Evolutionary conservation across 1,284 basidiomycete genomes (phyloP).

Genomic region (Ustilago bromivora): DNA sequence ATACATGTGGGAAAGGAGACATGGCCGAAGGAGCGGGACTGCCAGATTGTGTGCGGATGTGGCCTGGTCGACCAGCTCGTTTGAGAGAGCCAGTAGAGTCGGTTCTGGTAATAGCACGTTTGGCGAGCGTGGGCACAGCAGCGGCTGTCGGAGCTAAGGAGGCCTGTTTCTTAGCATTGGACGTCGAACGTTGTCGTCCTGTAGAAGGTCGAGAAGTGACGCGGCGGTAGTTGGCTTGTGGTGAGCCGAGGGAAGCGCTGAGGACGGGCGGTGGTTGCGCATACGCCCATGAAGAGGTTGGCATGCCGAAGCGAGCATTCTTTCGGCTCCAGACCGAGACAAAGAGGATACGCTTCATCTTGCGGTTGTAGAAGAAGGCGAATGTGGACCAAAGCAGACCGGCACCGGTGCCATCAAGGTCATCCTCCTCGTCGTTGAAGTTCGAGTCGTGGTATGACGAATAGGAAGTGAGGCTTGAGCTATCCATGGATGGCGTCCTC

Average conservation of each 20-base stretch:
- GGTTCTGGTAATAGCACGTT: slow-evolving; percentile 54
- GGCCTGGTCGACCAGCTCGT: slow-evolving; percentile 29
- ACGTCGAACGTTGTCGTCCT: slow-evolving; percentile 23
- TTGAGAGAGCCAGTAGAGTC: slow-evolving; percentile 49
- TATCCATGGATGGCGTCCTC: slow-evolving; percentile 30
- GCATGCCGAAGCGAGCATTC: slow-evolving; percentile 67
- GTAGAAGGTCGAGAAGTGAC: slow-evolving; percentile 10
- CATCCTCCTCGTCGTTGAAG: slow-evolving; percentile 73
- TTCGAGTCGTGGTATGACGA: slow-evolving; percentile 36
- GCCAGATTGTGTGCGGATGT: slow-evolving; percentile 48
- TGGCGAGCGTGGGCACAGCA: slow-evolving; percentile 52
- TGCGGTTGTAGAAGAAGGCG: slow-evolving; percentile 96
- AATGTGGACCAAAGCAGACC: slow-evolving; percentile 95
- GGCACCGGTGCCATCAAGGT: slow-evolving; percentile 74
- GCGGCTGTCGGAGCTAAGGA: slow-evolving; percentile 22
- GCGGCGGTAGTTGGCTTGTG: slow-evolving; percentile 28
- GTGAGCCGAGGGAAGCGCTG: slow-evolving; percentile 42
- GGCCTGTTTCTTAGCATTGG: slow-evolving; percentile 31
- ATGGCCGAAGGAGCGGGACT: slow-evolving; percentile 65
- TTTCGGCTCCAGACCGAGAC: slow-evolving; percentile 92
- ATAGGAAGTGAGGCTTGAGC: slow-evolving; percentile 35
- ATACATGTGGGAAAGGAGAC: slow-evolving; percentile 67
- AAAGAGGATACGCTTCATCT: slow-evolving; percentile 89
- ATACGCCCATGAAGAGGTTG: slow-evolving; percentile 42
- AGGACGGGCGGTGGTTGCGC: slow-evolving; percentile 41